phyloP scores from a whole-genome alignment of 805 yeast genomes.

The Suhomyces sp. region DNA sequence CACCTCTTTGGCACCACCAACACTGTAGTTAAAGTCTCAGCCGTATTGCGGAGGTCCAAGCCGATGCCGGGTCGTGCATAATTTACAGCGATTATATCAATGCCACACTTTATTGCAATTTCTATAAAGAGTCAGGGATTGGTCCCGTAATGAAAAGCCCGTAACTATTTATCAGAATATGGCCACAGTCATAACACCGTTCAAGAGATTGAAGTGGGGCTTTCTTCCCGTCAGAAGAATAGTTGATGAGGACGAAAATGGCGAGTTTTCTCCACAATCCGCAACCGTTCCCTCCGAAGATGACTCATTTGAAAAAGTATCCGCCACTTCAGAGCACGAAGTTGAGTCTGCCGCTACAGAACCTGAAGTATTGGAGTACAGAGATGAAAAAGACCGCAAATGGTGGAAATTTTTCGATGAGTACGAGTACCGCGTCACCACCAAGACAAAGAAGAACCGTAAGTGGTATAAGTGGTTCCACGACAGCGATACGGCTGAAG shows the following conservation, averaged over 20 bases:
- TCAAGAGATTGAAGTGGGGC: slow-evolving; percentile 28
- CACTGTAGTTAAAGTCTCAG: neutral
- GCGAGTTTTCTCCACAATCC: neutral
- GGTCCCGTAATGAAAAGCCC: neutral
- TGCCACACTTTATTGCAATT: neutral
- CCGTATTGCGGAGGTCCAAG: neutral
- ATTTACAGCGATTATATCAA: neutral
- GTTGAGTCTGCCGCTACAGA: slow-evolving; percentile 1
- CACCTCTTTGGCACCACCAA: neutral
- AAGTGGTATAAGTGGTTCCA: slow-evolving; percentile 59
- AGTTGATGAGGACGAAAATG: slow-evolving; percentile 27
- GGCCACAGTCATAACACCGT: slow-evolving; percentile 1
- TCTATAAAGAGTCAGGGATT: neutral
- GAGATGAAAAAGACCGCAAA: slow-evolving; percentile 52
- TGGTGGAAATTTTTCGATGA: slow-evolving; percentile 57
- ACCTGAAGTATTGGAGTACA: slow-evolving; percentile 30
- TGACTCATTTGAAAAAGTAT: neutral
- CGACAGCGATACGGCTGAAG: slow-evolving; percentile 43
- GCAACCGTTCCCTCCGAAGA: neutral
- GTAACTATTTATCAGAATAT: neutral
- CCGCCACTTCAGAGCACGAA: neutral
- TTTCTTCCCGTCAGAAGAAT: slow-evolving; percentile 33
- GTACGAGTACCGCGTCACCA: slow-evolving; percentile 52
- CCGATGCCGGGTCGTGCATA: neutral
- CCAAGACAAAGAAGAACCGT: slow-evolving; percentile 27